Base-by-base conservation (phyloP, 805 yeast genomes). In the Wickerhamiella parazyma region DNA sequence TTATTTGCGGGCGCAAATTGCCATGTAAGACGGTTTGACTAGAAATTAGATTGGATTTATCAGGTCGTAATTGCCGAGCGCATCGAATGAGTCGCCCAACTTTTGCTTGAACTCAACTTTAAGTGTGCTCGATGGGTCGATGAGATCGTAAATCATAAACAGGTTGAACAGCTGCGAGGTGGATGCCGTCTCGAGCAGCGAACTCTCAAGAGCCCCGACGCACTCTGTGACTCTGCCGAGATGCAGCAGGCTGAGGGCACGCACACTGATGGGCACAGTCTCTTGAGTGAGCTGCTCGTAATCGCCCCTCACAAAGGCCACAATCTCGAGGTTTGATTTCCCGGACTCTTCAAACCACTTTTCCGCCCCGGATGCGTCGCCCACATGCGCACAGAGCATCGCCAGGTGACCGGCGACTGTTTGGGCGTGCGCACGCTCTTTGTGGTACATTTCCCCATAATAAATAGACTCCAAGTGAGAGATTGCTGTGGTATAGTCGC, bases 401-500 rank as follows among this genome's bases (percentile, higher is more conserved):
- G 14, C 31, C 8, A 28, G 31, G 31, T 28, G 31, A 3, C 14
- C 16, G 12, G 31, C 31, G 7, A 28, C 31, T 6, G 16, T 28
- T 11, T n/a, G 31, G 31, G 31, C 31, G n/a, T 39, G 29, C n/a
- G 25, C 10, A 26, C 34, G 34, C n/a, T 17, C 24, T 19, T 41
- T 41, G 11, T 25, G 20, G 20, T 41, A 31, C 14, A 19, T 7
- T 17, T 44, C 43, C 4, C 51, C 46, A 2, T 10, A n/a, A 31
- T 54, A 50, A 7, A 57, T 47, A 2, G 45, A 19, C 10, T 38
- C 33, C 29, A 61, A 45, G 37, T 59, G 60, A 8, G 53, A 53
- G n/a, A 59, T 38, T 5, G 64, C 65, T 5, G 64, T 53, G 4
- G 48, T 33, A 34, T 48, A 54, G 37, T 64, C 68, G 6, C 51